Conservation (phyloP, 345 rosid genomes). For the Gossypium ekmanianum region DNA sequence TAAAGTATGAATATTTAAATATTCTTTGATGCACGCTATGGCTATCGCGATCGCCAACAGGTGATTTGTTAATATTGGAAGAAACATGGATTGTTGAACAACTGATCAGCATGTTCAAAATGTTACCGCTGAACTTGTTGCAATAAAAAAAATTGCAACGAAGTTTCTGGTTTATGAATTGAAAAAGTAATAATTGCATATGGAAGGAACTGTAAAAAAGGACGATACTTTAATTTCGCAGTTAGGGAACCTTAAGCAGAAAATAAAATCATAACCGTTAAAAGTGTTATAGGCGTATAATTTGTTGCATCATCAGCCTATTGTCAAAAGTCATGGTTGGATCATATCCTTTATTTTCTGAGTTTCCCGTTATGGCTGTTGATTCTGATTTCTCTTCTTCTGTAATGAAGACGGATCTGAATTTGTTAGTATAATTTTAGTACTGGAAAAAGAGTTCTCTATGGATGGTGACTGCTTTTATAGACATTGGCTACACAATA, state of each 20-base stretch:
- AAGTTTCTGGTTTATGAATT: background rate
- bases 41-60: background rate
- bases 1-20: background rate
- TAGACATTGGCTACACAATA: background rate
- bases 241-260: slow-evolving; percentile 3
- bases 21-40: background rate
- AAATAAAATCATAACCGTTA: background rate
- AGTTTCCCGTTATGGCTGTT: background rate
- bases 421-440: background rate
- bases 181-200: background rate
- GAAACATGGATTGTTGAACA: background rate
- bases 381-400: slow-evolving; percentile 1
- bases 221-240: background rate
- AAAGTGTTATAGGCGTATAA: background rate
- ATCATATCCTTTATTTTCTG: background rate
- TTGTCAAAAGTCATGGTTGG: background rate
- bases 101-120: background rate
- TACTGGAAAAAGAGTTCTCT: background rate
- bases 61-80: background rate
- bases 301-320: background rate
- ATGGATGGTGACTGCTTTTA: background rate
- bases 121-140: slow-evolving; percentile 10
- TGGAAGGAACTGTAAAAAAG: background rate
- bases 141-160: background rate
- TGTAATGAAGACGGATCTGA: background rate